Conservation (phyloP, 345 rosid species). For the Euphorbia lathyris region DNA sequence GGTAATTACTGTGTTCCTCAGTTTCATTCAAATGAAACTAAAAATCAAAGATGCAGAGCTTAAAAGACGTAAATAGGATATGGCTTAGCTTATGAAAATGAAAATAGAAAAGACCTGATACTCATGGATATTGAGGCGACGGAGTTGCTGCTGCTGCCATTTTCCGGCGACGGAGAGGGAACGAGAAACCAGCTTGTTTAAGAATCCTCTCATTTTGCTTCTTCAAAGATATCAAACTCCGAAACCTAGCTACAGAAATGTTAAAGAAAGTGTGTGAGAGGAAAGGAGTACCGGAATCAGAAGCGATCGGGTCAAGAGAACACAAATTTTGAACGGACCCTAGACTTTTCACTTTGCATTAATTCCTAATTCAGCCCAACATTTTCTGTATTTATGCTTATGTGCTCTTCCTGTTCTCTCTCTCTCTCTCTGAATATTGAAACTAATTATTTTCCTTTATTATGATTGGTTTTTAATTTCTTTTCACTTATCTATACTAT, state of each 20-base stretch:
- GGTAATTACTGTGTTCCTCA: background rate
- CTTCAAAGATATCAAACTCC: constrained; percentile 6
- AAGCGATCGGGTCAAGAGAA: constrained; percentile 7
- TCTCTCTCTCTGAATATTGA: background rate
- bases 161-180: constrained; percentile 75
- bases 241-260: background rate
- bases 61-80: background rate
- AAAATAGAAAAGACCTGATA: constrained; percentile 55
- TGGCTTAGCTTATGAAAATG: background rate
- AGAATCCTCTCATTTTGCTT: constrained; percentile 59
- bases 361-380: background rate
- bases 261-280: background rate
- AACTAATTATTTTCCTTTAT: background rate
- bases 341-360: background rate
- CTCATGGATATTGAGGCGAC: constrained; percentile 97
- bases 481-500: too few relatives aligned
- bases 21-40: background rate
- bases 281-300: constrained; percentile 16
- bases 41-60: background rate
- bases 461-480: too few relatives aligned
- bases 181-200: constrained; percentile 69
- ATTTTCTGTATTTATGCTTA: background rate
- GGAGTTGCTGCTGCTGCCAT: constrained; percentile 95
- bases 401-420: background rate
- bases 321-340: background rate